Base-by-base conservation (phyloP, 73 alveolate genomes). In the Paramecium caudatum region DNA sequence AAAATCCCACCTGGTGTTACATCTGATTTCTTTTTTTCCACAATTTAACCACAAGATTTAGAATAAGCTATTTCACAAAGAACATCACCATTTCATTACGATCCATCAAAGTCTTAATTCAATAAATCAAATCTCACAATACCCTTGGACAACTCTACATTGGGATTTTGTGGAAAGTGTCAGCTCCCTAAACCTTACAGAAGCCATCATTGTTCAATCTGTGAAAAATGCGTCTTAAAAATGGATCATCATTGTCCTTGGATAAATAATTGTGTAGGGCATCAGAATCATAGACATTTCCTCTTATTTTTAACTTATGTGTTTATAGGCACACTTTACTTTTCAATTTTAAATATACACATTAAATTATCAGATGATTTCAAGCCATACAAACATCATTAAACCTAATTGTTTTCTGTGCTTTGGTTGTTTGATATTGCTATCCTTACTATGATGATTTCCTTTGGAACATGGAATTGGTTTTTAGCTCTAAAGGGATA, bases 241-340 rank as follows among this genome's bases (percentile, higher is more conserved):
- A 95, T 95, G 98, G 98, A 95, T 82, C 98, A 95, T 82, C 98
- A 95, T 91, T 95, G 98, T 46, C 97, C 98, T 41, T 95, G 97
- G 98, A 90, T 95, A 7, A 93, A 94, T 87, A 94, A 95, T 84
- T 95, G 98, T 39, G 96, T 95, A 63, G 98, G 98, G n/a, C 95
- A 90, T 68, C 90, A 90, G 47, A 95, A 95, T 65, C 95, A 92
- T 84, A 92, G 97, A 82, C 93, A 91, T 82, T 95, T 95, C 93
- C 74, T 94, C 70, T 82, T 91, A 23, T 95, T 95, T 91, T 81
- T 95, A 46, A 46, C 93, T 2, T 96, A 95, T 88, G 55, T 74
- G 17, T 86, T 91, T 37, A 33, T 91, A 17, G 95, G 94, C 61
- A 70, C 96, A 17, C 50, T 82, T 36, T 61, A 61, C 8, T 17